Conservation (phyloP, 2,329 filamentous ascomycete species). For the Knufia petricola region DNA sequence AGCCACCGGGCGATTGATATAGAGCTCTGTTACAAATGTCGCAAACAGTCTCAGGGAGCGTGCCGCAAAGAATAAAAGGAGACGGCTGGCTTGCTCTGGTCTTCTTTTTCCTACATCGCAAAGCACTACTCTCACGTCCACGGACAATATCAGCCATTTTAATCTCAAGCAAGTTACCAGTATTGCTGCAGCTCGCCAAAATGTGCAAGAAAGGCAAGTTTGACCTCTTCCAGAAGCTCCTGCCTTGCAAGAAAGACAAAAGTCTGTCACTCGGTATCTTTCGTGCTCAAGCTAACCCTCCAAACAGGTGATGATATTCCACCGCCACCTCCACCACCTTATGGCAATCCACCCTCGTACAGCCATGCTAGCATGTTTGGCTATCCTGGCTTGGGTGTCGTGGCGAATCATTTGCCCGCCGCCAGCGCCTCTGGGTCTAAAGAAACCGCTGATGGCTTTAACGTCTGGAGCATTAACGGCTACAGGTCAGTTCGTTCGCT, state of each 20-base stretch:
- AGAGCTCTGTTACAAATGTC: not conserved
- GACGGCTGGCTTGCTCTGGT: too few relatives aligned
- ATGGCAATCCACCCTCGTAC: not conserved
- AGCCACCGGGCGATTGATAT: not conserved
- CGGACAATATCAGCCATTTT: too few relatives aligned
- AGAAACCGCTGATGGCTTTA: not conserved
- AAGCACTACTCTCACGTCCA: not conserved
- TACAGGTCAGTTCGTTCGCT: too few relatives aligned
- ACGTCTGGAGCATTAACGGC: too few relatives aligned
- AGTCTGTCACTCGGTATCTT: not conserved
- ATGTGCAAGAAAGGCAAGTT: not conserved
- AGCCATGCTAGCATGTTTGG: not conserved
- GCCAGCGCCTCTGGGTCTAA: not conserved
- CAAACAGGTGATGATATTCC: not conserved
- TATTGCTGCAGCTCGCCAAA: not conserved
- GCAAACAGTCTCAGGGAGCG: not conserved
- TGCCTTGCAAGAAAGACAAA: constrained; percentile 1
- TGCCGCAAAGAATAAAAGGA: not conserved
- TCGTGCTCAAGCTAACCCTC: not conserved
- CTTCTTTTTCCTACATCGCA: not conserved
- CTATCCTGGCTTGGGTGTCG: not conserved
- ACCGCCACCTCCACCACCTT: not conserved
- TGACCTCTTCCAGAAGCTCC: not conserved
- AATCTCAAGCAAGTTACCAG: too few relatives aligned
- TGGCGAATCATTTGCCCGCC: not conserved